Evolutionary conservation across 2,329 filamentous ascomycete genomes (phyloP), one percentile per base, ranked within the genome.

Genomic region (Tetracladium maxilliforme): DNA sequence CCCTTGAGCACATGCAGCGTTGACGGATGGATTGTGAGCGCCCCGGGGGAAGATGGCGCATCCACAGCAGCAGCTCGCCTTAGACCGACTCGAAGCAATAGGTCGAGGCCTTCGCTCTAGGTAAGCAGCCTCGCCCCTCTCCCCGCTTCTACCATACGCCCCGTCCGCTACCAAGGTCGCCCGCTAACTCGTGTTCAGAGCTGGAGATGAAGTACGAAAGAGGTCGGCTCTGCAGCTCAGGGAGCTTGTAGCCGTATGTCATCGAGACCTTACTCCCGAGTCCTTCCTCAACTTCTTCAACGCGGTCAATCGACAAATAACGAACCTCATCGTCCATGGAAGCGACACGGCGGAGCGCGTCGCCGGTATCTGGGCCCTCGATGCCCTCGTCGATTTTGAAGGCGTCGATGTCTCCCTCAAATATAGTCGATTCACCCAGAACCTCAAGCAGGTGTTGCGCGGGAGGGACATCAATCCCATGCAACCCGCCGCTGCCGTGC

Each of bases 351-450:
- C 76, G 39, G 90, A 98, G 47, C 77, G 84, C 30, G 72, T 94
- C 29, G 90, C 86, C 33, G 92, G 90, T 26, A 78, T 98, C 33
- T 77, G 90, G 41, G 87, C 87, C 31, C 70, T 98, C 32, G 87
- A 93, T 49, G 77, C 78, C 29, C 70, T 98, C 27, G 87, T 95
- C 50, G 86, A 94, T 48, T 94, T 95, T 47, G 87, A 94, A 41
- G 87, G 86, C 30, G 82, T 94, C 39, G 92, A 98, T 54, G 72
- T 81, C 14, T 83, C 82, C 18, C 73, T 83, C 42, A 95, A 95
- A 53, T 93, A 90, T 30, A 92, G 87, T 16, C 74, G 90, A 28
- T 98, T 95, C 45, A 83, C 83, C 22, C 83, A 83, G 35, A 92
- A 87, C 42, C 69, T 98, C 31, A 80, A 86, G 38, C 79, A 72